These are phyloP conservation scores for Kodamaea neixiangensis DNA, from an alignment of 805 yeast species.

Conservation along the genomic window DNA sequence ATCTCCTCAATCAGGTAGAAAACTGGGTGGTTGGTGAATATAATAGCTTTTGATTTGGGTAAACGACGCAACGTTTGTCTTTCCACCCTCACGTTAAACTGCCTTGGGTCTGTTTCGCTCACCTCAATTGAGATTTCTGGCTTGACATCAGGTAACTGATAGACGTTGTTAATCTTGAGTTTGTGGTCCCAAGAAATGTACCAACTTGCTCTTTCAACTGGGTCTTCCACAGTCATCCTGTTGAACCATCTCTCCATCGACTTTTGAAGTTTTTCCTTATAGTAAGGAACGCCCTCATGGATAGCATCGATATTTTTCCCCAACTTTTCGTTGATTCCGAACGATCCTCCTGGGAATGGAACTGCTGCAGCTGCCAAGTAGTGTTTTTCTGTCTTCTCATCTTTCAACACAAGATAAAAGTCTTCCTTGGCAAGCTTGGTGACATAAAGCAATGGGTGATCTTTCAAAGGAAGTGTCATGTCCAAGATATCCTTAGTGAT, in stretches of 20 bases:
- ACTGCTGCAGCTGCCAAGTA: slow-evolving; percentile 74
- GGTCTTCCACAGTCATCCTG: slow-evolving; percentile 57
- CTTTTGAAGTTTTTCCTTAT: slow-evolving; percentile 59
- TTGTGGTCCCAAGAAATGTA: slow-evolving; percentile 74
- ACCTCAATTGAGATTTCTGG: slow-evolving; percentile 33
- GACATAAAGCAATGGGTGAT: slow-evolving; percentile 62
- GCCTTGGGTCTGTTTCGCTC: slow-evolving; percentile 44
- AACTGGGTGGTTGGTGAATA: slow-evolving; percentile 77
- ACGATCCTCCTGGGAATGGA: slow-evolving; percentile 78
- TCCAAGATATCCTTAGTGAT: slow-evolving; percentile 64
- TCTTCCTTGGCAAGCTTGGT: slow-evolving; percentile 77
- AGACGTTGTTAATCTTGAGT: slow-evolving; percentile 55
- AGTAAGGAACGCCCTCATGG: slow-evolving; percentile 70
- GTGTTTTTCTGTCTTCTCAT: slow-evolving; percentile 55
- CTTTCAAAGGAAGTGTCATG: slow-evolving; percentile 58
- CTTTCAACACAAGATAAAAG: slow-evolving; percentile 62
- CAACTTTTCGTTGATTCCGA: slow-evolving; percentile 59
- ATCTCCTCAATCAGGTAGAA: slow-evolving; percentile 76
- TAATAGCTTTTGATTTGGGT: slow-evolving; percentile 64
- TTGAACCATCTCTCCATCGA: slow-evolving; percentile 77
- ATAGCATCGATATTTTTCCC: slow-evolving; percentile 65
- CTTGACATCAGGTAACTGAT: slow-evolving; percentile 50
- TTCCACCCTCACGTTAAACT: slow-evolving; percentile 70
- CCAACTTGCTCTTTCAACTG: slow-evolving; percentile 77
- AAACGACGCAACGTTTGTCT: slow-evolving; percentile 70